Evolutionary conservation across 2,329 filamentous ascomycete genomes (phyloP).

Genomic region (Didymella sp.): DNA sequence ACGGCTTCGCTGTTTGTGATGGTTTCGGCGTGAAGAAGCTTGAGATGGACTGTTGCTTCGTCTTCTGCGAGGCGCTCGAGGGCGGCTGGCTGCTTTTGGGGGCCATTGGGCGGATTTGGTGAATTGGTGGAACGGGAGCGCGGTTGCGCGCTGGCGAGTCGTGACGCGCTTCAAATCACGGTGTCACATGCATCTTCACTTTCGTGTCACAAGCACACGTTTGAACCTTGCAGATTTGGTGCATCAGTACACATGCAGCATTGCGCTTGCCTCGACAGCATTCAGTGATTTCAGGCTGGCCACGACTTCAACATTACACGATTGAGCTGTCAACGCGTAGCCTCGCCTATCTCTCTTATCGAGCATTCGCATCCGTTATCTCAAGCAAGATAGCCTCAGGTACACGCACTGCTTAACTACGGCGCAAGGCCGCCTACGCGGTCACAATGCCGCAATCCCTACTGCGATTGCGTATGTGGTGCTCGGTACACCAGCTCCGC

Average conservation of each 20-base stretch:
- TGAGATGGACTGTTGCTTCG: conserved; percentile 82
- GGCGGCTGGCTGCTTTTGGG: conserved; percentile 45
- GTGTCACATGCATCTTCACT: conserved; percentile 26
- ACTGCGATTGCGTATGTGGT: conserved; percentile 17
- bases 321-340: not conserved
- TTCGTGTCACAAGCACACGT: too few relatives aligned
- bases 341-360: conserved; percentile 16
- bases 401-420: conserved; percentile 3
- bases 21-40: conserved; percentile 74
- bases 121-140: not conserved
- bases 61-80: conserved; percentile 52
- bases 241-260: not conserved
- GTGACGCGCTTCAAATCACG: conserved; percentile 26
- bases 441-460: conserved; percentile 10
- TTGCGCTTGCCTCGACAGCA: not conserved
- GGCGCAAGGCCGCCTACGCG: not conserved
- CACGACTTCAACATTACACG: not conserved
- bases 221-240: too few relatives aligned
- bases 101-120: conserved; percentile 41
- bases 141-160: conserved; percentile 5
- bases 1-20: conserved; percentile 44
- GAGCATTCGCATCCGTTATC: conserved; percentile 3
- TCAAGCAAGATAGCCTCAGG: not conserved
- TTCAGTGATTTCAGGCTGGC: not conserved
- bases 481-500: conserved; percentile 5